Conservation (phyloP, 2,329 filamentous ascomycete genomes). For the Akanthomyces uredinophilus region DNA sequence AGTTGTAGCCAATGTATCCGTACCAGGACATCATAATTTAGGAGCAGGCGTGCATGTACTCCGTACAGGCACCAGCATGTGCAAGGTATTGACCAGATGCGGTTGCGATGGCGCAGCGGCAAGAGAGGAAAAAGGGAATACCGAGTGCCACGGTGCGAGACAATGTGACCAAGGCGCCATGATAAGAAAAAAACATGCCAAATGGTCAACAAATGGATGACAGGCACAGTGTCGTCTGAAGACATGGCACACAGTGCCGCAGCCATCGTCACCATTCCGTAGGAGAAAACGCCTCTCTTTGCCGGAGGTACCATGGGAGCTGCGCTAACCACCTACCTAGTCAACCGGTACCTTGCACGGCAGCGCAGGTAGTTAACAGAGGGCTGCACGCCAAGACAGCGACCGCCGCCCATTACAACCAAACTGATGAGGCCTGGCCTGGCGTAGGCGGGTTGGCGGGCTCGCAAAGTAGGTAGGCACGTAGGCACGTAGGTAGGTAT, state of each 20-base stretch:
- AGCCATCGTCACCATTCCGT: not conserved
- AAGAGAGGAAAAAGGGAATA: not conserved
- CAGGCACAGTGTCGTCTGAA: not conserved
- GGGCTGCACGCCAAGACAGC: slow-evolving; percentile 5
- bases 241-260: not conserved
- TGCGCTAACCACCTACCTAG: too few relatives aligned
- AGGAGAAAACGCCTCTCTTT: slow-evolving; percentile 1
- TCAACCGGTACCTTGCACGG: not conserved
- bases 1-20: too few relatives aligned
- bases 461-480: too few relatives aligned
- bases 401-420: not conserved
- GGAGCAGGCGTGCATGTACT: not conserved
- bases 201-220: not conserved
- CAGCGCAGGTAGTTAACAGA: not conserved
- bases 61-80: not conserved
- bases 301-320: not conserved
- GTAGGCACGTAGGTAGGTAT: too few relatives aligned
- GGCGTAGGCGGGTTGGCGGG: too few relatives aligned
- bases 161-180: not conserved
- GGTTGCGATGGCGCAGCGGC: not conserved
- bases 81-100: not conserved
- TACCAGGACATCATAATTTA: too few relatives aligned
- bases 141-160: not conserved
- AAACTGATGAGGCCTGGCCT: not conserved
- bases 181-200: not conserved